Evolutionary conservation across 192 early-diverging fungal species (phyloP), one percentile per base, ranked within the genome.

Genomic region (Rhizophagus sp.): DNA sequence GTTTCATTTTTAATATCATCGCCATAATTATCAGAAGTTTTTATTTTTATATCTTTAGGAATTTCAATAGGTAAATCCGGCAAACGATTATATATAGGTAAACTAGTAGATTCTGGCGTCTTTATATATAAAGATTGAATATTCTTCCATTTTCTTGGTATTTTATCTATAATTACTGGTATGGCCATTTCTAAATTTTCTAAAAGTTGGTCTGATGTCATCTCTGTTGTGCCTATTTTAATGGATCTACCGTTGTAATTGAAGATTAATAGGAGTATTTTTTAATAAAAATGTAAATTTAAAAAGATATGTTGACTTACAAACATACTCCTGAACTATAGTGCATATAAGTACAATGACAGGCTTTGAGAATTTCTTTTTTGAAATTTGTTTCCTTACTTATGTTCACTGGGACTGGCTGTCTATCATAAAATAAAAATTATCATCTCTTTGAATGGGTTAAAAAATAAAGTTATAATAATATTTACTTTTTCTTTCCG

Each of bases 111-210:
- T 15, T 90, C 88, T 64, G 85, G 88, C 10, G 95, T 93, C 86
- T 98, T 98, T 86, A 99, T 85, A 52, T 91, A 84, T 65, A 99
- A 88, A 12, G 95, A 91, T 83, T 92, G 94, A 75, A 99, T 90
- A 86, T 96, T 97, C 50, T 89, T 85, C 92, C 94, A 96, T 63
- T 91, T 88, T 76, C 92, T 88, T 11, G 95, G 92, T 57, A 97
- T 85, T 76, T 90, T 89, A 30, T 88, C 86, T 17, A 91, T 85
- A 75, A 96, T 87, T 24, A 73, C 79, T 2, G 90, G 83, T 22
- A 93, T 84, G 11, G 91, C 91, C 7, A 77, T 71, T 84, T 91
- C 83, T 36, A 97, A 88, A 87, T 99, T 99, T 61, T 94, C 93
- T 1, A 88, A 88, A 41, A 97, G 83, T 73, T 95, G 84, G 25